Conservation (phyloP, 2,329 filamentous ascomycete species). For the Verticillium isaacii region DNA sequence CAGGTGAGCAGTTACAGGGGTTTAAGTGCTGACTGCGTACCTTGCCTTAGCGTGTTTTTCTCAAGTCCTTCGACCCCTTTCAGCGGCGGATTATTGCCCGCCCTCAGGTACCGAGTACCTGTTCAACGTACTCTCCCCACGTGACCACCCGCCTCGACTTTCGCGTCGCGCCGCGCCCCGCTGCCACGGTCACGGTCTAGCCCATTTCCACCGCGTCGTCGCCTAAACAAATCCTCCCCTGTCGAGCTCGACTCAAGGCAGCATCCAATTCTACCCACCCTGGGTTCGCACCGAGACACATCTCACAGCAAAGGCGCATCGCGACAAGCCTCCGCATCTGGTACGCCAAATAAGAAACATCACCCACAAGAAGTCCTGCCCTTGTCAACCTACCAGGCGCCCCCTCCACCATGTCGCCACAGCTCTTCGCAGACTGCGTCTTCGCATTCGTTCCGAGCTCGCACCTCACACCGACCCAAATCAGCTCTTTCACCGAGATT, state of each 20-base stretch:
- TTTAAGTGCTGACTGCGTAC: not conserved
- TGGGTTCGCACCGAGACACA: not conserved
- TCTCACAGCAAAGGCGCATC: not conserved
- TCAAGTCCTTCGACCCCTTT: not conserved
- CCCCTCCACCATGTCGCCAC: not conserved
- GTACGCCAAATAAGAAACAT: not conserved
- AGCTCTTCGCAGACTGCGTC: constrained; percentile 36
- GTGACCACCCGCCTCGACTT: constrained; percentile 1
- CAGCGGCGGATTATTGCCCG: too few relatives aligned
- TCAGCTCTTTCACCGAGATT: constrained; percentile 37
- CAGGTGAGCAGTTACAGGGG: not conserved
- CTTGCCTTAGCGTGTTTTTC: not conserved
- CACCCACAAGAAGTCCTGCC: not conserved
- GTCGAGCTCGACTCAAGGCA: not conserved
- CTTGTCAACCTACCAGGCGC: not conserved
- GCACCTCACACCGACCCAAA: constrained; percentile 31
- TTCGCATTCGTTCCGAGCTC: constrained; percentile 42
- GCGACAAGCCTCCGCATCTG: not conserved
- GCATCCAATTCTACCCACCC: not conserved
- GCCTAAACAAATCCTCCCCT: not conserved
- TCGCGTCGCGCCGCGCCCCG: not conserved
- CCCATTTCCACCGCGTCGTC: not conserved
- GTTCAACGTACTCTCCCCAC: not conserved
- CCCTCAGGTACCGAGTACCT: not conserved
- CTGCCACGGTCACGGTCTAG: not conserved